Percentiles rank a stretch among this genome's conserved stretches.
These are phyloP conservation scores for Phoma herbarum DNA, from an alignment of 2,329 filamentous ascomycete species.

Conservation along the genomic window DNA sequence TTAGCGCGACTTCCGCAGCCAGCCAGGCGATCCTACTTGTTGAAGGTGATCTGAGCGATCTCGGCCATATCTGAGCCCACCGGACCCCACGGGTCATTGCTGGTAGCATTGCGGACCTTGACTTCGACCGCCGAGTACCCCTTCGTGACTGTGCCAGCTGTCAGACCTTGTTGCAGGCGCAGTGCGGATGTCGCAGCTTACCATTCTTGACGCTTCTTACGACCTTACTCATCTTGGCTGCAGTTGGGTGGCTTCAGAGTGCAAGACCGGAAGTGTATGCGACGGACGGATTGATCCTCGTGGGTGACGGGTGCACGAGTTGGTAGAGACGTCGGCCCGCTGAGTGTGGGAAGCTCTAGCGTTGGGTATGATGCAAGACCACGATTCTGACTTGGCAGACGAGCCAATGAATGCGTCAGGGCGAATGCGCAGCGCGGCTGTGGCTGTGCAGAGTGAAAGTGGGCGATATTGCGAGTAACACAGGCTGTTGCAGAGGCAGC, in stretches of 20 bases:
- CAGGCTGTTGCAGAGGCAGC: conserved; percentile 21
- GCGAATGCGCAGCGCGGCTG: conserved; percentile 13
- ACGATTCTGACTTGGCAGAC: conserved; percentile 19
- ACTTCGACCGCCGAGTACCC: conserved; percentile 96
- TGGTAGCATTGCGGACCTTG: conserved; percentile 84
- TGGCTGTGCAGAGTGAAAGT: conserved; percentile 17
- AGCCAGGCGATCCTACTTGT: conserved; percentile 72
- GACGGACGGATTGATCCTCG: conserved; percentile 17
- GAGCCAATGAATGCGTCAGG: conserved; percentile 20
- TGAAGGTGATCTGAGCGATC: conserved; percentile 97
- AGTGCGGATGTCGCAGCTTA: conserved; percentile 12
- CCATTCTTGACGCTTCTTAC: conserved; percentile 85
- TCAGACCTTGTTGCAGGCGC: conserved; percentile 9
- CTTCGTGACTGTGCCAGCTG: conserved; percentile 76
- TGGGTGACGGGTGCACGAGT: conserved; percentile 11
- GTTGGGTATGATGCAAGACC: conserved; percentile 27
- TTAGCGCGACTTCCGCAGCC: conserved; percentile 36
- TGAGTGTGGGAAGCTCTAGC: conserved; percentile 23
- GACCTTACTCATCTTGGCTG: conserved; percentile 85
- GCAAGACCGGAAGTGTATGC: conserved; percentile 14
- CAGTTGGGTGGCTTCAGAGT: conserved; percentile 7
- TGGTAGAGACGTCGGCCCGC: conserved; percentile 16
- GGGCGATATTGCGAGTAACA: conserved; percentile 13
- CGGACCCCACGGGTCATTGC: conserved; percentile 98
- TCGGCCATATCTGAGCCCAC: conserved; percentile 98